phyloP scores from a whole-genome alignment of 2,329 filamentous ascomycete genomes.

The Fusarium ambrosium region DNA sequence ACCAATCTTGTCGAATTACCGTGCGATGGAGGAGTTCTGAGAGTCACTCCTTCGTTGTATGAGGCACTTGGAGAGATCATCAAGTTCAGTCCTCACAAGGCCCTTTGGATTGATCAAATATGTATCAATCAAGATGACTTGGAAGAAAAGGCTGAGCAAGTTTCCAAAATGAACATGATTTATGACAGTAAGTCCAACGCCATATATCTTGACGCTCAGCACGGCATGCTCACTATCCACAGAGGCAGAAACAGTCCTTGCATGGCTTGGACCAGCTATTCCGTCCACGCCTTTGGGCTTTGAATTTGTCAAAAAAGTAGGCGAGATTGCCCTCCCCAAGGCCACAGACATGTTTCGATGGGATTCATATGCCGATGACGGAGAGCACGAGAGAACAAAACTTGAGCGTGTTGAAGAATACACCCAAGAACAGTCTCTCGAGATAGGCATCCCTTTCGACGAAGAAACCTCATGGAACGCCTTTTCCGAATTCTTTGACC shows the following conservation, averaged over 20 bases:
- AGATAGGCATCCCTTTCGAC: constrained; percentile 31
- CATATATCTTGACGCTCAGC: too few species aligned
- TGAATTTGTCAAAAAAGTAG: constrained; percentile 24
- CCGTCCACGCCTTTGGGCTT: constrained; percentile 3
- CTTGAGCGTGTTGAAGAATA: constrained; percentile 24
- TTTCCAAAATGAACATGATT: constrained; percentile 35
- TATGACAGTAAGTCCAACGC: constrained; percentile 25
- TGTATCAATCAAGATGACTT: constrained; percentile 35
- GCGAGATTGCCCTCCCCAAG: constrained; percentile 28
- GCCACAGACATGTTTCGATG: constrained; percentile 31
- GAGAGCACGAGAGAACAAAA: constrained; percentile 7
- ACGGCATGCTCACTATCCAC: background rate
- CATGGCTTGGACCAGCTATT: constrained; percentile 30
- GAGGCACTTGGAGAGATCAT: constrained; percentile 19
- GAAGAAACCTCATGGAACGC: constrained; percentile 17
- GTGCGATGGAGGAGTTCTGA: constrained; percentile 16
- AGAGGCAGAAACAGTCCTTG: constrained; percentile 40
- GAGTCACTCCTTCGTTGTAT: constrained; percentile 24
- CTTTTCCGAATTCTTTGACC: constrained; percentile 31
- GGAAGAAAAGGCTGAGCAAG: constrained; percentile 26
- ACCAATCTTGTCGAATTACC: constrained; percentile 2
- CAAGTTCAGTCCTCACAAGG: constrained; percentile 19
- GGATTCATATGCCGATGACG: constrained; percentile 18
- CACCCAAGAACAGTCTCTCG: constrained; percentile 15
- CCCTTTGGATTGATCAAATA: constrained; percentile 38